phyloP scores from a whole-genome alignment of 345 rosid species.

The Gossypium turneri region DNA sequence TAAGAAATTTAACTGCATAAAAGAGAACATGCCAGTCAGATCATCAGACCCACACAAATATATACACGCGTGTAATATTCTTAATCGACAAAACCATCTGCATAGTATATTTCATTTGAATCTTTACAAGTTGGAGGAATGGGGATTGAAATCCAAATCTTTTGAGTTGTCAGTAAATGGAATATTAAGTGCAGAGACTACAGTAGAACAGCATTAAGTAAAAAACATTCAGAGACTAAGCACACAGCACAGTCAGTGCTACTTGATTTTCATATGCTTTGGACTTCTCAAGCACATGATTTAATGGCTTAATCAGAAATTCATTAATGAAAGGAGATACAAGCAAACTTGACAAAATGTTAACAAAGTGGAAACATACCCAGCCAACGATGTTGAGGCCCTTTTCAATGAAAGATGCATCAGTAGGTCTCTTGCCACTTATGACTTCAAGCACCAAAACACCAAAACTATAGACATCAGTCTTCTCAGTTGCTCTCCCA shows the following conservation, averaged over 20 bases:
- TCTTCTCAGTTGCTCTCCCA: constrained; percentile 98
- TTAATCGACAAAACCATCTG: background rate
- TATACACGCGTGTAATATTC: background rate
- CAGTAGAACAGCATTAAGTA: background rate
- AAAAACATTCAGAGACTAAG: background rate
- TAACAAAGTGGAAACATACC: constrained; percentile 43
- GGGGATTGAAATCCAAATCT: background rate
- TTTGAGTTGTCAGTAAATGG: background rate
- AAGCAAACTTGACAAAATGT: constrained; percentile 1
- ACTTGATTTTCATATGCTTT: background rate
- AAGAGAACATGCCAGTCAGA: background rate
- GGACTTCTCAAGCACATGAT: background rate
- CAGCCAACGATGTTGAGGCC: constrained; percentile 98
- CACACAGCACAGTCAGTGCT: background rate
- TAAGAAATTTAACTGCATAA: constrained; percentile 77
- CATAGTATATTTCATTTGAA: background rate
- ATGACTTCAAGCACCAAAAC: constrained; percentile 88
- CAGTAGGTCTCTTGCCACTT: constrained; percentile 97
- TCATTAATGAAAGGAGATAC: background rate
- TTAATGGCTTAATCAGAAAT: background rate
- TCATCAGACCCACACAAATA: background rate
- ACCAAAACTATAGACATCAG: constrained; percentile 94
- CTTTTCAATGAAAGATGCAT: constrained; percentile 92
- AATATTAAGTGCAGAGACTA: background rate
- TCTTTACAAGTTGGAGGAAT: background rate